Base-by-base conservation (phyloP, 768 basidiomycete genomes). In the Kwoniella mangroviensis region DNA sequence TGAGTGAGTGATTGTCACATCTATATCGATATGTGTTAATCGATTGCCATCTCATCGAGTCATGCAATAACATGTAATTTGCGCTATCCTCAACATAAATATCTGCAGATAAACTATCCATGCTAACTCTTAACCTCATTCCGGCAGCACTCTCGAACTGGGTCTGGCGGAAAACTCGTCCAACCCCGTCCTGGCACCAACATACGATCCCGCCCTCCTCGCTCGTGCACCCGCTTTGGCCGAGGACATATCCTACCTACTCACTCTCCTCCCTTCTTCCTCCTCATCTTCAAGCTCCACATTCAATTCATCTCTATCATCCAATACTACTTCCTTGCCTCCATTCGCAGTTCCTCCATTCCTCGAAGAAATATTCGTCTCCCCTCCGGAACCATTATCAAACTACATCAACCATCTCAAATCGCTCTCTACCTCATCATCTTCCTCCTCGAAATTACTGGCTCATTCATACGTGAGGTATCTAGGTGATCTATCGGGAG, bases 381-480 rank as follows among this genome's bases (percentile, higher is more conserved):
- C 85, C 2, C 85, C 86, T 5, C 90, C 89, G 2, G 75, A 83
- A 3, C 84, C 87, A 6, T 83, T 92, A 9, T 67, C 82, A 2
- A 82, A 81, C 3, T 93, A 91, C 82, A 80, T 88, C 68, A 72
- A 81, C 6, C 88, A 89, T 58, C 85, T 93, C 54, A 77, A 84
- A 11, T 74, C 83, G n/a, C 84, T 90, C 86, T 34, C 77, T 4
- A 55, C 67, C 2, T 62, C 68, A 0, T 11, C 83, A 84, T 62
- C 84, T 85, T 28, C 69, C 74, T 9, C 87, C 86, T 76, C 88
- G 86, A 12, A 83, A 0, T 86, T 93, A 9, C 86, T 93, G 7
- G 89, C 91, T 0, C 92, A 93, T 81, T 86, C 91, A 1, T 92
- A 92, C 77, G 90, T 92, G n/a, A 87, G 91, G 42, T 92, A 92